Evolutionary conservation across 768 basidiomycete species (phyloP), one percentile per base, ranked within the genome.

Genomic region (Boletus pseudopeckii): DNA sequence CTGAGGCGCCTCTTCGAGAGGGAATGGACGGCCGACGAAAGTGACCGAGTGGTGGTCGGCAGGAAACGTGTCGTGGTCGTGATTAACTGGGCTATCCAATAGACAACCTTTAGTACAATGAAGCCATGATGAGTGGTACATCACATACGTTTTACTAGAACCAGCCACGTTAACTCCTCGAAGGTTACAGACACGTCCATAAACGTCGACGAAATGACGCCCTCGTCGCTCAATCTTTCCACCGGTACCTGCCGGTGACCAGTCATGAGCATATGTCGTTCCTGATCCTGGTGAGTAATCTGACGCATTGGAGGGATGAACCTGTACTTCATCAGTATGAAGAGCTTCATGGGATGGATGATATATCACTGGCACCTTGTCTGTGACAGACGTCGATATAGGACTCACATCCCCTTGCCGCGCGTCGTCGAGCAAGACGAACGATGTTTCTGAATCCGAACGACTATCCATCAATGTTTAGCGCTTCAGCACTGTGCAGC

Each of bases 11-110:
- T 98, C 89, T 42, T 86, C 82, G 2, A 98, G 74, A 10, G 95
- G 88, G 67, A 98, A 98, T 1, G 97, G 97, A 18, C 93, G 76
- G 11, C 89, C 90, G 24, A 96, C 87, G 67, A 98, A 99, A 1
- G 87, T 90, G 3, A 92, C 84, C 2, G 74, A 69, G 45, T 80
- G 73, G 50, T 82, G 82, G 36, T 82, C 77, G 3, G 78, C 77
- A 40, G 88, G 90, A 61, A 92, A 93, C 2, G 75, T 71, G 50
- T 78, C 78, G 52, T 88, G 79, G 48, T 86, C 77, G 61, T 88
- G 80, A 63, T 90, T 82, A 11, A 73, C 71, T 26, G 91, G 90
- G 11, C 90, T 92, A 60, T 44, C 40, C 32, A 20, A 46, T 13
- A 30, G 6, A 17, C 26, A 45, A 18, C 5, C 2, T 22, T 45